These are phyloP conservation scores for Polysphondylium violaceum DNA, from an alignment of 78 protist genomes.

Conservation along the genomic window DNA sequence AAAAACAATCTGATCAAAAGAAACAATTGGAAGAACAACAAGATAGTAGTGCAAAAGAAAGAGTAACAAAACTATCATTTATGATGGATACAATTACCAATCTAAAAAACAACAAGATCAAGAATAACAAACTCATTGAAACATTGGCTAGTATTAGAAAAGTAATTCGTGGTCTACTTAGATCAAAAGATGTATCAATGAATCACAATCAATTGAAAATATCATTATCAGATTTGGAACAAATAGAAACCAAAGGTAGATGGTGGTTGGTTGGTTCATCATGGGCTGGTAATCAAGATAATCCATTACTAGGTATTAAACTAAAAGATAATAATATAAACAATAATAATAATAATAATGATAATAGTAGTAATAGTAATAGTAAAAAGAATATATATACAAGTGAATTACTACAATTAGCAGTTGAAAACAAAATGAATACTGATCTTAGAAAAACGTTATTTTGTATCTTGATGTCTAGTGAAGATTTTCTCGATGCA, in stretches of 20 bases:
- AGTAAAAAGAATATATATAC: background rate
- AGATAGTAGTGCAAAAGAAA: background rate
- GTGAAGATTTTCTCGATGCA: constrained; percentile 78
- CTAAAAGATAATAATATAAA: background rate
- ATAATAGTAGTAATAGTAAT: background rate
- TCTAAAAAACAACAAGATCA: constrained; percentile 68
- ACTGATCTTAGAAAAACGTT: constrained; percentile 68
- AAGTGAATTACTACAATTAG: constrained; percentile 14
- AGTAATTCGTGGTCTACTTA: constrained; percentile 33
- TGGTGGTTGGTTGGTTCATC: constrained; percentile 84
- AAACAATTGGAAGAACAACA: background rate
- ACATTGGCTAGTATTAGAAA: constrained; percentile 39
- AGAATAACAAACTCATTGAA: constrained; percentile 45
- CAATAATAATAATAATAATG: background rate
- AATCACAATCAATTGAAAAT: constrained; percentile 20
- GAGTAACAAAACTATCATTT: constrained; percentile 37
- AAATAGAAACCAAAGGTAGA: constrained; percentile 40
- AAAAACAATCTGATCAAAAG: constrained; percentile 37
- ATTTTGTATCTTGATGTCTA: constrained; percentile 72
- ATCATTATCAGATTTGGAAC: constrained; percentile 26
- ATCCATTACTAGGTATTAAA: constrained; percentile 10
- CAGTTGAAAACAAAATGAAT: constrained; percentile 68
- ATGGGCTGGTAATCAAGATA: constrained; percentile 68
- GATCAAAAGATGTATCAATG: constrained; percentile 26
- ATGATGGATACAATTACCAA: constrained; percentile 78